Evolutionary conservation across 805 yeast genomes (phyloP).

Genomic region (Candida insectalens): DNA sequence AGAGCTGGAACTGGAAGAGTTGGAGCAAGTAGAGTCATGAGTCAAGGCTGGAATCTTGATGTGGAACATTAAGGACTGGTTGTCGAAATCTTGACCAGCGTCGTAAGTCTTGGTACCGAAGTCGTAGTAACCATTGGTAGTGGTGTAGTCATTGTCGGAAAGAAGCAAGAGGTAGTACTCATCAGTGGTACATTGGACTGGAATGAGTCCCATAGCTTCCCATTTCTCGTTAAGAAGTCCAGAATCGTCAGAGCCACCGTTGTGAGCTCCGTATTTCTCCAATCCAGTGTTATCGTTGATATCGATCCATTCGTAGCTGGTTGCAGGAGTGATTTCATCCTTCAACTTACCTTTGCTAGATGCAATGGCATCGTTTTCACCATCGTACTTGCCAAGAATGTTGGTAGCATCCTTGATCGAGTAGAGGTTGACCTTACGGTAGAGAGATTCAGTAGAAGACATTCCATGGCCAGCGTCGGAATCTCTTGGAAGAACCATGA

Average conservation of each 20-base stretch:
- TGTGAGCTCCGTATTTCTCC: slow-evolving; percentile 23
- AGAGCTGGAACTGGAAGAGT: slow-evolving; percentile 3
- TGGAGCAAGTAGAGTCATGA: slow-evolving; percentile 4
- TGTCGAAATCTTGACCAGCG: slow-evolving; percentile 19
- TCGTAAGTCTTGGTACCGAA: slow-evolving; percentile 19
- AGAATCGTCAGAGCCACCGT: slow-evolving; percentile 21
- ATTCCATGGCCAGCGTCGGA: slow-evolving; percentile 16
- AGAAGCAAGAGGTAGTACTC: slow-evolving; percentile 19
- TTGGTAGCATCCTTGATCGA: slow-evolving; percentile 20
- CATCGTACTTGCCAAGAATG: slow-evolving; percentile 21
- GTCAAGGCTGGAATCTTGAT: slow-evolving; percentile 19
- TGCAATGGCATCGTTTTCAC: slow-evolving; percentile 17
- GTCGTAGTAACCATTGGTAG: slow-evolving; percentile 21
- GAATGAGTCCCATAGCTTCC: slow-evolving; percentile 24
- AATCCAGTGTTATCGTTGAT: slow-evolving; percentile 17
- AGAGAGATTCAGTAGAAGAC: slow-evolving; percentile 16
- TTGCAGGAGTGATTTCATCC: slow-evolving; percentile 17
- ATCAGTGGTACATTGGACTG: slow-evolving; percentile 21
- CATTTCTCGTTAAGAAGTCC: slow-evolving; percentile 22
- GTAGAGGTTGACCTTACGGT: slow-evolving; percentile 21
- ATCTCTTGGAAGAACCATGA: slow-evolving; percentile 23
- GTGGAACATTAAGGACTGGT: slow-evolving; percentile 21
- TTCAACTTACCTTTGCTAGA: slow-evolving; percentile 16
- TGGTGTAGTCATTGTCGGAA: slow-evolving; percentile 23
- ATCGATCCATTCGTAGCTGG: slow-evolving; percentile 19